Percentiles rank a stretch among this genome's conserved stretches.
Conservation (phyloP, 2,329 filamentous ascomycete genomes). For the Ceratocystis diversiconidia region DNA sequence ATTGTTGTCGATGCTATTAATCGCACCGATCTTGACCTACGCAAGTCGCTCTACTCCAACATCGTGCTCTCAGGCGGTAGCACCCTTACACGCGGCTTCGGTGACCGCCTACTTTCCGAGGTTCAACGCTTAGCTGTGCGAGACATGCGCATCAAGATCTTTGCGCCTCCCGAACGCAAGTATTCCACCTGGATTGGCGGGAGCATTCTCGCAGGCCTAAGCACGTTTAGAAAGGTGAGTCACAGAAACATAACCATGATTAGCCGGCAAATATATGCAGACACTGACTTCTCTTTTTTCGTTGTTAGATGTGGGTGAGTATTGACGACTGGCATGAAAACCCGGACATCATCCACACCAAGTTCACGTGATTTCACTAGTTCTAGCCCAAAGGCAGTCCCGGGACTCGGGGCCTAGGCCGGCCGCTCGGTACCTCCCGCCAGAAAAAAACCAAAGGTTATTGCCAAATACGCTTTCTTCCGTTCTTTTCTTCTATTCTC, state of each 20-base stretch:
- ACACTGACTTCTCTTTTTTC: too few relatives aligned
- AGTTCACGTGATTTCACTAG: slow-evolving; percentile 59
- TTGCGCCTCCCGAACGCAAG: slow-evolving; percentile 90
- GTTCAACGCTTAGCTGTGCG: slow-evolving; percentile 89
- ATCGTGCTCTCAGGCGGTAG: slow-evolving; percentile 94
- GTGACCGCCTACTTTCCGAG: slow-evolving; percentile 80
- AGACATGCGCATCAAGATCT: slow-evolving; percentile 99
- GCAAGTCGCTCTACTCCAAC: slow-evolving; percentile 87
- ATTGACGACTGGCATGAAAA: slow-evolving; percentile 99
- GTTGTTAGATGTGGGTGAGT: slow-evolving; percentile 88
- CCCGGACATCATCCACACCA: slow-evolving; percentile 95
- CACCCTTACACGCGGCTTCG: slow-evolving; percentile 92
- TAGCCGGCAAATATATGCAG: slow-evolving; percentile 14
- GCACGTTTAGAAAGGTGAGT: slow-evolving; percentile 91
- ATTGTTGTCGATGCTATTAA: slow-evolving; percentile 95
- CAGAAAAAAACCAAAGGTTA: not conserved
- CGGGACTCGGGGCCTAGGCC: not conserved
- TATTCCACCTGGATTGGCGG: slow-evolving; percentile 99
- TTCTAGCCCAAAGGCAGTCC: not conserved
- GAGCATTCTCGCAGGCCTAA: slow-evolving; percentile 88
- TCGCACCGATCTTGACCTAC: slow-evolving; percentile 85
- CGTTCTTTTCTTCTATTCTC: not conserved
- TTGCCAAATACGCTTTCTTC: not conserved
- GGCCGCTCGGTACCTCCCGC: not conserved
- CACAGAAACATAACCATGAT: not conserved